Conservation (phyloP, 2,329 filamentous ascomycete genomes). For the Cladophialophora exuberans region DNA sequence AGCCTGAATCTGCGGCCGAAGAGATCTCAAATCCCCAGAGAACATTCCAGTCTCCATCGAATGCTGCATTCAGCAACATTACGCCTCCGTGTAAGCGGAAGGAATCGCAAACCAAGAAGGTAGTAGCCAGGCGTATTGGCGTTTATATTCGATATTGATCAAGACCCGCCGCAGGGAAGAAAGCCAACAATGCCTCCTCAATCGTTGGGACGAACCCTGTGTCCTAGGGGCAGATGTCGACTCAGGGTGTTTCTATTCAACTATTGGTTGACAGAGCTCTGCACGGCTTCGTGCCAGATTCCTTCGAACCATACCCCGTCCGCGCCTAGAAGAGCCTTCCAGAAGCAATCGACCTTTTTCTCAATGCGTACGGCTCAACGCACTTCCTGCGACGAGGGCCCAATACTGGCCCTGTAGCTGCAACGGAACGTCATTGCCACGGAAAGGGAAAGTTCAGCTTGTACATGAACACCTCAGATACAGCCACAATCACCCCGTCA, state of each 20-base stretch:
- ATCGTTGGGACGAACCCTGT: neutral
- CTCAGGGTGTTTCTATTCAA: neutral
- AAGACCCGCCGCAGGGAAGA: neutral
- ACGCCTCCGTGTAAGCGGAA: neutral
- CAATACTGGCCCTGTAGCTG: neutral
- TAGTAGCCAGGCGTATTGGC: neutral
- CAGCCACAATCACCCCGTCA: neutral
- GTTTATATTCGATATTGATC: neutral
- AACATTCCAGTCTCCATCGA: neutral
- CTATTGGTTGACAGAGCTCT: neutral
- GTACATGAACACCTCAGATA: neutral
- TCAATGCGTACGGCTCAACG: neutral
- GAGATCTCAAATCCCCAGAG: neutral
- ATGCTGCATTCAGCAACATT: neutral
- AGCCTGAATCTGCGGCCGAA: neutral
- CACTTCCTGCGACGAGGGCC: neutral
- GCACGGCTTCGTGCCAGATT: neutral
- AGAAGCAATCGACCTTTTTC: neutral
- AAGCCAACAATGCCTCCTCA: neutral
- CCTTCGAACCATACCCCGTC: neutral
- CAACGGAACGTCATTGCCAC: neutral
- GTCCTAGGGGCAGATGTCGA: neutral
- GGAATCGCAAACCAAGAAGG: neutral
- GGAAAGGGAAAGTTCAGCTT: neutral
- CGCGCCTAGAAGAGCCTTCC: neutral